Base-by-base conservation (phyloP, 1,284 basidiomycete species). In the Apiotrichum porosum region DNA sequence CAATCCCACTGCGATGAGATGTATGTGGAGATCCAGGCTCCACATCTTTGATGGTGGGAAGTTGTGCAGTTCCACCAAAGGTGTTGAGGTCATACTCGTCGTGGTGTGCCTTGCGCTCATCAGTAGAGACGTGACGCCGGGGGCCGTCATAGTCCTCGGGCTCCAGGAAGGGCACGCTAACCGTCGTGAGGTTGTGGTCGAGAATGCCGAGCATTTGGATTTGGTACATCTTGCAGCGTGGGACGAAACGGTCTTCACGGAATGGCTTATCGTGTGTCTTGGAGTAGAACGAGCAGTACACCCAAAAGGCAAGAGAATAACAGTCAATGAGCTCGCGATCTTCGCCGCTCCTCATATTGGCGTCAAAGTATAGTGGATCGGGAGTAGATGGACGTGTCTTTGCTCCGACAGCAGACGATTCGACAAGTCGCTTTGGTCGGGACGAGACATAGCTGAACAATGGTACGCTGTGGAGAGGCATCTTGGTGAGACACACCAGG, bases 171-270 rank as follows among this genome's bases (percentile, higher is more conserved):
- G 88, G 89, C 13, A 90, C 82, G 52, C 85, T 86, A 49, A 94
- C 92, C 54, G 85, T 86, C 15, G 86, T 82, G 26, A 90, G 83
- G 64, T 91, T 91, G 63, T 93, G 86, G 59, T 91, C 89, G 39
- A 94, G 76, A 9, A 93, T 76, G 4, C 91, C 91, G 9, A 94
- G 79, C 86, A 89, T 92, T 65, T 94, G 86, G 37, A 94, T 90
- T 65, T 93, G 86, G 61, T 89, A 86, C 88, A 95, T 93, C 72
- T 88, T 89, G 32, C 87, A 89, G 35, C 90, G 82, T 3, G 89
- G 84, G 22, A 95, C 78, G 65, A 95, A 97, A 79, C 90, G 82
- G 70, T 94, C 92, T 54, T 79, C 76, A 37, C 91, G 81, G 66
- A 95, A 88, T 0, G 90, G 91, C 52, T 73, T 74, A 56, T 75